Percentiles rank a stretch among this genome's conserved stretches.
These are phyloP conservation scores for Dactylella cylindrospora DNA, from an alignment of 2,329 filamentous ascomycete species.

Conservation along the genomic window DNA sequence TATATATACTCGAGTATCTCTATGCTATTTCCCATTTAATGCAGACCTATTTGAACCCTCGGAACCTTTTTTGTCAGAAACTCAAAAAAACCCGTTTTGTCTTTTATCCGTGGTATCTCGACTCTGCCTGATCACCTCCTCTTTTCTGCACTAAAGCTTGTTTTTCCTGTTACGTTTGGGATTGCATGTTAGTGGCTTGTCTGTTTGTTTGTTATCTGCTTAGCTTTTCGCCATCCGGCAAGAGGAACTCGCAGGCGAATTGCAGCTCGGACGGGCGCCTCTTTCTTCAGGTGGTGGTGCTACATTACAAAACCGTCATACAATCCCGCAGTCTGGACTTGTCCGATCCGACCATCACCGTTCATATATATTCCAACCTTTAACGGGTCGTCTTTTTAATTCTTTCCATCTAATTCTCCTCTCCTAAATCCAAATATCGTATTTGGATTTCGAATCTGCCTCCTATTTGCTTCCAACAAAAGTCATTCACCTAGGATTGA, in stretches of 20 bases:
- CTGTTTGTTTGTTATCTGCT: constrained; percentile 30
- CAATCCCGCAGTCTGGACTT: neutral
- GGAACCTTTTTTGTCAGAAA: too few relatives aligned
- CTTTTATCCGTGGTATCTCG: neutral
- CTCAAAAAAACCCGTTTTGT: too few relatives aligned
- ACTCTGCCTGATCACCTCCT: constrained; percentile 4
- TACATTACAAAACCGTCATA: constrained; percentile 34
- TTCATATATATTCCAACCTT: neutral
- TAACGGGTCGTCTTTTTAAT: neutral
- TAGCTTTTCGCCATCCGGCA: constrained; percentile 34
- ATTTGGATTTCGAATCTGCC: too few relatives aligned
- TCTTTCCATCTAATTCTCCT: neutral
- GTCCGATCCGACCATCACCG: neutral
- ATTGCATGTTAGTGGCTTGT: constrained; percentile 29
- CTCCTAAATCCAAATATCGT: too few relatives aligned
- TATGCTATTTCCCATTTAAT: too few relatives aligned
- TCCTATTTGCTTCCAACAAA: too few relatives aligned
- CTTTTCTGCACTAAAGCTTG: constrained; percentile 19
- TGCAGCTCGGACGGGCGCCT: constrained; percentile 8
- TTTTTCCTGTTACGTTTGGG: constrained; percentile 37
- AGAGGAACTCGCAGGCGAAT: constrained; percentile 41
- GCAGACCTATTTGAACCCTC: too few relatives aligned
- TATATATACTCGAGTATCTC: too few relatives aligned
- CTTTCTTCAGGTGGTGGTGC: neutral
- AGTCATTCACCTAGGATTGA: too few relatives aligned